Evolutionary conservation across 169 alveolate species (phyloP).

Genomic region (Perkinsus chesapeaki): DNA sequence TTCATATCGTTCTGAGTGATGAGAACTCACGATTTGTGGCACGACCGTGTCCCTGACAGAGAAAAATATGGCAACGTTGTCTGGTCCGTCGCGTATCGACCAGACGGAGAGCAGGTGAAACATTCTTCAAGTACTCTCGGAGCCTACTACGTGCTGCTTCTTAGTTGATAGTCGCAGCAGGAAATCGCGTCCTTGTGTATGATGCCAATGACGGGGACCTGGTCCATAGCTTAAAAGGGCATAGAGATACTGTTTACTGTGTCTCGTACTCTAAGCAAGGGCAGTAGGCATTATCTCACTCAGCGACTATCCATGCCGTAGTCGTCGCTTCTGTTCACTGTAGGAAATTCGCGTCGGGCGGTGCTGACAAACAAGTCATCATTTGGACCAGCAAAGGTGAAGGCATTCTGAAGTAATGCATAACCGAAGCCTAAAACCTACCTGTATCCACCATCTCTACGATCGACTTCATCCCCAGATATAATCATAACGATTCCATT

Average conservation of each 20-base stretch:
- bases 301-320: neutral
- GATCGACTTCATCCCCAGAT: slow-evolving; percentile 20
- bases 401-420: slow-evolving; percentile 46
- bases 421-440: too few relatives aligned
- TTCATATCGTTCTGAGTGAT: neutral
- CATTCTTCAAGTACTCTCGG: neutral
- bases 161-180: slow-evolving; percentile 35
- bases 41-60: slow-evolving; percentile 23
- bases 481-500: slow-evolving; percentile 47
- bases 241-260: slow-evolving; percentile 61
- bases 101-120: slow-evolving; percentile 36
- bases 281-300: slow-evolving; percentile 14
- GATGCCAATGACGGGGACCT: slow-evolving; percentile 37
- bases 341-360: slow-evolving; percentile 17
- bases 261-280: slow-evolving; percentile 73
- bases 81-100: slow-evolving; percentile 45
- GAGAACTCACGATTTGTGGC: slow-evolving; percentile 12
- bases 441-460: too few relatives aligned
- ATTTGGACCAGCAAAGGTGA: slow-evolving; percentile 55
- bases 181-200: slow-evolving; percentile 40
- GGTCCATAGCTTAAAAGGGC: slow-evolving; percentile 34
- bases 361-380: slow-evolving; percentile 61
- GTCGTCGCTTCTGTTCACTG: neutral
- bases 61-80: slow-evolving; percentile 31
- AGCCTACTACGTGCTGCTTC: neutral